phyloP scores from a whole-genome alignment of 306 rosid species.

The Pyrus bretschneideri region DNA sequence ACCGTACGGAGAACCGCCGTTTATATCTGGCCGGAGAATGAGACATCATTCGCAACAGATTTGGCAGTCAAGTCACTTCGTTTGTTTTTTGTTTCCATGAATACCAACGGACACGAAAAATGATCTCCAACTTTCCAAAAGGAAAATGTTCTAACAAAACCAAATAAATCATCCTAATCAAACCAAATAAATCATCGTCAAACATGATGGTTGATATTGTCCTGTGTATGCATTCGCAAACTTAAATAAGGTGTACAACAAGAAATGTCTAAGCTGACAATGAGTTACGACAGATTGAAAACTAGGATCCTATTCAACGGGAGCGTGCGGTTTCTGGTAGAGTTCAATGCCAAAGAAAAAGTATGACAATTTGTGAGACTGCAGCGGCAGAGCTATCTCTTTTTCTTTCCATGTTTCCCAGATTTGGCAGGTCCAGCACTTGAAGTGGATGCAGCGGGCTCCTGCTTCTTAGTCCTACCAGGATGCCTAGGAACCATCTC shows the following conservation, averaged over 20 bases:
- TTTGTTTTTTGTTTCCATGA: neutral
- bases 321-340: neutral
- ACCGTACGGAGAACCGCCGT: neutral
- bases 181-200: neutral
- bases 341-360: neutral
- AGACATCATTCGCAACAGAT: neutral
- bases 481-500: constrained; percentile 88
- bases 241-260: neutral
- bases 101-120: neutral
- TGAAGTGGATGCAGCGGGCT: constrained; percentile 49
- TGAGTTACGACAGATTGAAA: neutral
- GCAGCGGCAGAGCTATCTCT: constrained; percentile 33
- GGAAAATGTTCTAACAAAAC: too few relatives aligned
- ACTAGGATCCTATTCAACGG: neutral
- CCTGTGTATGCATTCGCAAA: neutral
- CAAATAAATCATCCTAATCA: neutral
- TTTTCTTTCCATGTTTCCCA: constrained; percentile 73
- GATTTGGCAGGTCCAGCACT: constrained; percentile 70
- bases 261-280: neutral
- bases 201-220: neutral
- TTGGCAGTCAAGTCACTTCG: neutral
- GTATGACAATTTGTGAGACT: neutral
- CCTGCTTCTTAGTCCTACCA: constrained; percentile 82
- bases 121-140: neutral
- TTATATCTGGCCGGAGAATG: neutral